Evolutionary conservation across 306 rosid genomes (phyloP).

Genomic region (Mimosa bimucronata): DNA sequence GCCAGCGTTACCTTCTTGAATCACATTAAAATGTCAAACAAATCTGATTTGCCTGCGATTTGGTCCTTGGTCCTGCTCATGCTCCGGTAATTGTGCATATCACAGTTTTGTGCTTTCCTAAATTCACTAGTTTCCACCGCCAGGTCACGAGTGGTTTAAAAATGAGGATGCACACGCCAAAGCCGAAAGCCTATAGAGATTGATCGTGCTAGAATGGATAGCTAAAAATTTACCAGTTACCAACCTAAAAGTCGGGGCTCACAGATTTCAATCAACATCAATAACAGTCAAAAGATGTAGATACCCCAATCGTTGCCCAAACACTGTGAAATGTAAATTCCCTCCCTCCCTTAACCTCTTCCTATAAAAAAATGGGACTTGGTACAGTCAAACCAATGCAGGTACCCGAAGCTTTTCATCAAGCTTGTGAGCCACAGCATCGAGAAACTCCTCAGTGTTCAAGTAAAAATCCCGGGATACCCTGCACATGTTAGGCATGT

Average conservation of each 20-base stretch:
- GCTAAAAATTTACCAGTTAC: neutral
- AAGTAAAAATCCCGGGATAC: conserved; percentile 79
- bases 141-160: neutral
- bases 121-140: neutral
- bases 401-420: conserved; percentile 58
- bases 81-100: neutral
- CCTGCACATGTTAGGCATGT: conserved; percentile 51
- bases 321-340: neutral
- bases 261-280: neutral
- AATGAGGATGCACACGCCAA: neutral
- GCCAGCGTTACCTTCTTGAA: neutral
- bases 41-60: neutral
- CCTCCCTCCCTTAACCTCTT: neutral
- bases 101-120: neutral
- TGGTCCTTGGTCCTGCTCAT: no score
- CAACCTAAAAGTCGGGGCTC: neutral
- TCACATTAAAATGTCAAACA: neutral
- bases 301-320: conserved; percentile 1
- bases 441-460: conserved; percentile 86
- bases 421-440: conserved; percentile 75
- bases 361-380: neutral
- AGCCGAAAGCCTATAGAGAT: neutral
- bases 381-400: conserved; percentile 44
- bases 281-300: neutral
- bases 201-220: neutral